phyloP scores from a whole-genome alignment of 345 rosid species.

The Erodium maritimum region DNA sequence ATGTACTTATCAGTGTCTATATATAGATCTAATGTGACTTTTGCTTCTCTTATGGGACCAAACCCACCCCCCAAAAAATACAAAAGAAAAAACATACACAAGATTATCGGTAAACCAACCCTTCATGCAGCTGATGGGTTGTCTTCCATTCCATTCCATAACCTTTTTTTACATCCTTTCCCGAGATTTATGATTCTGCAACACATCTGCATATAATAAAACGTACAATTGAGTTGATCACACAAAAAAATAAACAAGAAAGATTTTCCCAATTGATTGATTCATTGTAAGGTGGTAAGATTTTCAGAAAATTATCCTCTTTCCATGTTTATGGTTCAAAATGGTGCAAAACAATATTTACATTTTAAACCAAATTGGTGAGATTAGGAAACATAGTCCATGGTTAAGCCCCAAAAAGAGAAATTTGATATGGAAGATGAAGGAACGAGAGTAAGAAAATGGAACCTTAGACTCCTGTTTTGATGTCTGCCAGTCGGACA shows the following conservation, averaged over 20 bases:
- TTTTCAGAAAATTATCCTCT: too few species aligned
- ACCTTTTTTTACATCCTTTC: background rate
- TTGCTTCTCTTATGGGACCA: slow-evolving; percentile 2
- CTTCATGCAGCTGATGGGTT: background rate
- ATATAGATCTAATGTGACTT: slow-evolving; percentile 3
- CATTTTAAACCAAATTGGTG: too few species aligned
- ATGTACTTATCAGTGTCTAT: slow-evolving; percentile 7
- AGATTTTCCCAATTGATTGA: too few species aligned
- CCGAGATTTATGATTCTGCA: too few species aligned
- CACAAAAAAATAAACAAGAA: too few species aligned
- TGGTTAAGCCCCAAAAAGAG: background rate
- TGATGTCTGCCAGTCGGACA: background rate
- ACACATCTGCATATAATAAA: background rate
- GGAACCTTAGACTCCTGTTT: background rate
- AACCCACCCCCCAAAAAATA: slow-evolving; percentile 7
- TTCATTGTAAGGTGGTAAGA: too few species aligned
- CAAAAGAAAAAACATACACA: background rate
- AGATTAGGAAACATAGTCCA: background rate
- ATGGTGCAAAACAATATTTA: background rate
- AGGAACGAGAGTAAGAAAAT: slow-evolving; percentile 1
- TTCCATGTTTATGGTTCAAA: too few species aligned
- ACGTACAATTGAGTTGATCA: background rate
- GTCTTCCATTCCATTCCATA: background rate
- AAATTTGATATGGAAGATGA: background rate
- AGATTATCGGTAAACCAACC: background rate